Percentiles rank a stretch among this genome's conserved stretches.
These are phyloP conservation scores for Shiraia bambusicola DNA, from an alignment of 2,329 filamentous ascomycete genomes.

Conservation along the genomic window DNA sequence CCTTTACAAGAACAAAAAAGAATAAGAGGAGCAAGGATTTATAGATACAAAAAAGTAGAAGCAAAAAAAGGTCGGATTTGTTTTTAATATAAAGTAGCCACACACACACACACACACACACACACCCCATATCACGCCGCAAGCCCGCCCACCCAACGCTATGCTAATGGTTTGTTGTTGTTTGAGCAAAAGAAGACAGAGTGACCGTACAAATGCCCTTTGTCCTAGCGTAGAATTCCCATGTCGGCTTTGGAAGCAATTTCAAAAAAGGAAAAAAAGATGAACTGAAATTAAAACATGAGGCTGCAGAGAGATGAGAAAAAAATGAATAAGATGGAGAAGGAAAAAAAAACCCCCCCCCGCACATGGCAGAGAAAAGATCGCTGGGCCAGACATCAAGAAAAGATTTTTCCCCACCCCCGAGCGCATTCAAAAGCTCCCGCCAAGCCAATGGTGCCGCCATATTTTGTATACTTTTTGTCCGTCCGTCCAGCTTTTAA, in stretches of 20 bases:
- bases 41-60: no score
- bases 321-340: conserved; percentile 4
- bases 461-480: conserved; percentile 36
- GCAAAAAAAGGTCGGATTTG: no score
- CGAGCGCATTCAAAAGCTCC: conserved; percentile 23
- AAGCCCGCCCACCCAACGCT: no score
- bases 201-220: no score
- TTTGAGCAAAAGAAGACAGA: no score
- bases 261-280: background rate
- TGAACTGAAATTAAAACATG: no score
- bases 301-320: conserved; percentile 14
- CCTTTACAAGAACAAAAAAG: no score
- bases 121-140: background rate
- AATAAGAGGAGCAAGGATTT: no score
- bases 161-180: no score
- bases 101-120: conserved; percentile 1
- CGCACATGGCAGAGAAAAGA: conserved; percentile 10
- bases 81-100: background rate
- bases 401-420: conserved; percentile 12
- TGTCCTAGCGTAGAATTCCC: no score
- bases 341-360: conserved; percentile 7
- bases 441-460: conserved; percentile 25
- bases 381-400: conserved; percentile 11
- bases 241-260: no score
- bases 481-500: conserved; percentile 31